Evolutionary conservation across 768 basidiomycete species (phyloP).

Genomic region (Boletus tylopilopsis): DNA sequence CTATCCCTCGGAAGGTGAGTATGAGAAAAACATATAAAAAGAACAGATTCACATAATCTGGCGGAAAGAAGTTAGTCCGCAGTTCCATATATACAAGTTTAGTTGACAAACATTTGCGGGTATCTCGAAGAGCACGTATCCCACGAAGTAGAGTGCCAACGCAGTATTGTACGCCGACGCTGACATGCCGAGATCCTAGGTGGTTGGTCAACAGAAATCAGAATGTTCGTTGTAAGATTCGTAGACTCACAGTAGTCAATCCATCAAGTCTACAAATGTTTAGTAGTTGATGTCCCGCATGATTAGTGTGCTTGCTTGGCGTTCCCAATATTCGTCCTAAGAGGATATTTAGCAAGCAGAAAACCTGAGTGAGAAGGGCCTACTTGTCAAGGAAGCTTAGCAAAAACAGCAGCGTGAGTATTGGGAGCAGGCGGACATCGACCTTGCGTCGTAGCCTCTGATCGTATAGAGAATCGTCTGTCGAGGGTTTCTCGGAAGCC

Average conservation of each 20-base stretch:
- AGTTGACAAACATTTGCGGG: constrained; percentile 46
- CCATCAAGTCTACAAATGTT: constrained; percentile 44
- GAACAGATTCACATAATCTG: constrained; percentile 26
- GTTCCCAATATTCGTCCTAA: constrained; percentile 37
- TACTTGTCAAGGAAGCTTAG: constrained; percentile 41
- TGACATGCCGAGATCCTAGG: constrained; percentile 49
- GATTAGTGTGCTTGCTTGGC: constrained; percentile 28
- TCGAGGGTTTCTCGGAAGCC: not conserved
- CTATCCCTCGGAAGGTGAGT: constrained; percentile 26
- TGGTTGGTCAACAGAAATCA: not conserved
- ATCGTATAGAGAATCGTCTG: constrained; percentile 15
- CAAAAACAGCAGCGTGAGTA: constrained; percentile 39
- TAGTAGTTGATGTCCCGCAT: not conserved
- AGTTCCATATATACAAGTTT: no score
- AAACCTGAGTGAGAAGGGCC: not conserved
- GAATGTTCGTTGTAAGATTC: not conserved
- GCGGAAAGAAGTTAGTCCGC: not conserved
- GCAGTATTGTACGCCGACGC: constrained; percentile 53
- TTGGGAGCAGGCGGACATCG: constrained; percentile 36
- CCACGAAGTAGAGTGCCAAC: constrained; percentile 56
- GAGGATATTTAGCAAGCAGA: not conserved
- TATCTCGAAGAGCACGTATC: constrained; percentile 59
- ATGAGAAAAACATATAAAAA: not conserved
- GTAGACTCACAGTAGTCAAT: constrained; percentile 38
- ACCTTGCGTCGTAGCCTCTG: constrained; percentile 30